A percentile compares a stretch with the other conserved stretches of the same genome.
These are phyloP conservation scores for Botrytis sinoallii DNA, from an alignment of 2,329 filamentous ascomycete genomes.

Conservation along the genomic window DNA sequence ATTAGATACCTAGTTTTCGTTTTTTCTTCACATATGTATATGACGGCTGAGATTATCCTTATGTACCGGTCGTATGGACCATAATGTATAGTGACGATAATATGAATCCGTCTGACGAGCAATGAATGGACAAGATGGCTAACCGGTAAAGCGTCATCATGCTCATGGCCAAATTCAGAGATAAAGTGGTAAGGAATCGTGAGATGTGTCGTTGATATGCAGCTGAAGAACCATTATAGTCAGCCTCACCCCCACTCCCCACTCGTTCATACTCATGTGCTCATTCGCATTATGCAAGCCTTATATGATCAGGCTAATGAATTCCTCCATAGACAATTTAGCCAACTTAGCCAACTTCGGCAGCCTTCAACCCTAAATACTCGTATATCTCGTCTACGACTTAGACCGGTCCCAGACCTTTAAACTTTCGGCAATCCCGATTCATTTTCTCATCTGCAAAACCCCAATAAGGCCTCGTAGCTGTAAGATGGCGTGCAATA, in stretches of 20 bases:
- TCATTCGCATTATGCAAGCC: constrained; percentile 10
- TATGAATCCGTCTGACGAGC: constrained; percentile 1
- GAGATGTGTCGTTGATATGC: constrained; percentile 12
- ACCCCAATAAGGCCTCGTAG: constrained; percentile 9
- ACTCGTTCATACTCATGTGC: constrained; percentile 8
- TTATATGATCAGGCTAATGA: constrained; percentile 12
- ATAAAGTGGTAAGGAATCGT: not conserved
- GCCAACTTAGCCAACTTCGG: not conserved
- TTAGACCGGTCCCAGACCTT: not conserved
- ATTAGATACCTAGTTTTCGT: not conserved
- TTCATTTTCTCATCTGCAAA: not conserved
- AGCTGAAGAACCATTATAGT: constrained; percentile 14
- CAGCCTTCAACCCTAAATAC: not conserved
- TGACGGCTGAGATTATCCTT: not conserved
- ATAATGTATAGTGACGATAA: not conserved
- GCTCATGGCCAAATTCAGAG: constrained; percentile 6
- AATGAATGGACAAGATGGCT: not conserved
- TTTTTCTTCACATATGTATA: not conserved
- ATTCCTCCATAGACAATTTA: not conserved
- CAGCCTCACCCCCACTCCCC: constrained; percentile 17
- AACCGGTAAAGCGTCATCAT: constrained; percentile 5
- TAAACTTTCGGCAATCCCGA: not conserved
- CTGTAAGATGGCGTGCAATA: constrained; percentile 21
- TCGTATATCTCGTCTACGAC: not conserved
- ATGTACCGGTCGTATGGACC: not conserved